phyloP scores from a whole-genome alignment of 2,329 filamentous ascomycete species.

The Aspergillus novofumigatus region DNA sequence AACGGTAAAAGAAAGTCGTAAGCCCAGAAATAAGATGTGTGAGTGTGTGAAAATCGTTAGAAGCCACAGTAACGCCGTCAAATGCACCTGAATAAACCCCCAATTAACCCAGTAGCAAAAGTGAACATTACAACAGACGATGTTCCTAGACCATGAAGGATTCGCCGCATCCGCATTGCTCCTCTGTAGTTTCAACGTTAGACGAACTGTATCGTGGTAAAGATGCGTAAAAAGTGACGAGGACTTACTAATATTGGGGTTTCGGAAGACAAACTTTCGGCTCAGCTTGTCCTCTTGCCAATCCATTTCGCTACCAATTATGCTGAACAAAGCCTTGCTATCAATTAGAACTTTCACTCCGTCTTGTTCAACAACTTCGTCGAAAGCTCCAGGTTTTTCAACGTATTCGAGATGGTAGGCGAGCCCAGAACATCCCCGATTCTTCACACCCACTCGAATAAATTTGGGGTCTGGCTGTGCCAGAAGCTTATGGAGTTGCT shows the following conservation, averaged over 20 bases:
- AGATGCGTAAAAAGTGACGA: not conserved
- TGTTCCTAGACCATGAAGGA: slow-evolving; percentile 72
- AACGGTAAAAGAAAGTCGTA: not conserved
- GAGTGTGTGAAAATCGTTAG: slow-evolving; percentile 1
- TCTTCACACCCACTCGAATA: slow-evolving; percentile 90
- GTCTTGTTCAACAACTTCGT: slow-evolving; percentile 92
- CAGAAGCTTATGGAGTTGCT: slow-evolving; percentile 71
- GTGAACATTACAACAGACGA: slow-evolving; percentile 9
- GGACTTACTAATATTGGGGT: slow-evolving; percentile 94
- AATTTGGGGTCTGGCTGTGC: slow-evolving; percentile 85
- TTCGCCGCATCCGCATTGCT: slow-evolving; percentile 93
- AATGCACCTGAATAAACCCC: slow-evolving; percentile 30
- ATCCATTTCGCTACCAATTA: slow-evolving; percentile 98
- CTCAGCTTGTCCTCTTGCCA: slow-evolving; percentile 96
- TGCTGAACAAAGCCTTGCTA: slow-evolving; percentile 95
- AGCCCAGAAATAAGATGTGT: slow-evolving; percentile 19
- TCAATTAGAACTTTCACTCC: slow-evolving; percentile 95
- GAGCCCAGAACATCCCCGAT: slow-evolving; percentile 87
- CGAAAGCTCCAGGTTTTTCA: slow-evolving; percentile 80
- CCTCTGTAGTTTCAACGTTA: slow-evolving; percentile 59
- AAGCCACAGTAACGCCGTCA: slow-evolving; percentile 30
- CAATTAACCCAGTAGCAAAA: slow-evolving; percentile 5
- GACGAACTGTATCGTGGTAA: slow-evolving; percentile 1
- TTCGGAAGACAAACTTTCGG: slow-evolving; percentile 87
- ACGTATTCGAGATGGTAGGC: slow-evolving; percentile 95